Conservation (phyloP, 2,329 filamentous ascomycete species). For the Orbilia quercus region DNA sequence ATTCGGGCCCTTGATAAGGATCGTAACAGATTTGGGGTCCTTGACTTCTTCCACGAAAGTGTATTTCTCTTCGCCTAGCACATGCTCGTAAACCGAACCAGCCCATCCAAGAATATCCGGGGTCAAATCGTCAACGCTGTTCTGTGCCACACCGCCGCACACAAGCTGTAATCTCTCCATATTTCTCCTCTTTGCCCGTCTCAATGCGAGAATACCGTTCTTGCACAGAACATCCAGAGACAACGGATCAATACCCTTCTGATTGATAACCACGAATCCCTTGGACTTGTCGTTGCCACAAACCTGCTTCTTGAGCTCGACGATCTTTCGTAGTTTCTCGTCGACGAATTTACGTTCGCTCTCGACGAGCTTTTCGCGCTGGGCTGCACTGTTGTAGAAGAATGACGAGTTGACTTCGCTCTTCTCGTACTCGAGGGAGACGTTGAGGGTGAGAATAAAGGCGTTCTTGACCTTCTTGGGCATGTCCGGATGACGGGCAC, state of each 20-base stretch:
- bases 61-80: slow-evolving; percentile 97
- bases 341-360: slow-evolving; percentile 96
- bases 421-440: slow-evolving; percentile 98
- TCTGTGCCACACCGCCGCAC: slow-evolving; percentile 89
- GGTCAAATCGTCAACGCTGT: slow-evolving; percentile 92
- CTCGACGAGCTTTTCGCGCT: slow-evolving; percentile 97
- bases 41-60: slow-evolving; percentile 99
- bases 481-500: slow-evolving; percentile 97
- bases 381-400: slow-evolving; percentile 97
- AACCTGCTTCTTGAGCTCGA: slow-evolving; percentile 96
- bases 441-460: slow-evolving; percentile 92
- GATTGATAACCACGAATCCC: slow-evolving; percentile 97
- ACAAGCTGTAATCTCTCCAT: slow-evolving; percentile 98
- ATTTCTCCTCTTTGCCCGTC: slow-evolving; percentile 95
- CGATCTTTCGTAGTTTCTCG: slow-evolving; percentile 95
- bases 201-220: slow-evolving; percentile 94
- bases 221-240: slow-evolving; percentile 96
- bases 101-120: slow-evolving; percentile 94
- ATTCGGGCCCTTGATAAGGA: slow-evolving; percentile 96
- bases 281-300: slow-evolving; percentile 94
- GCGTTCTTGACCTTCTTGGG: slow-evolving; percentile 96
- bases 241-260: slow-evolving; percentile 97
- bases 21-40: slow-evolving; percentile 95
- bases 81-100: slow-evolving; percentile 95
- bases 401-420: slow-evolving; percentile 99